Base-by-base conservation (phyloP, 2,329 filamentous ascomycete genomes). In the Talaromyces pinophilus region DNA sequence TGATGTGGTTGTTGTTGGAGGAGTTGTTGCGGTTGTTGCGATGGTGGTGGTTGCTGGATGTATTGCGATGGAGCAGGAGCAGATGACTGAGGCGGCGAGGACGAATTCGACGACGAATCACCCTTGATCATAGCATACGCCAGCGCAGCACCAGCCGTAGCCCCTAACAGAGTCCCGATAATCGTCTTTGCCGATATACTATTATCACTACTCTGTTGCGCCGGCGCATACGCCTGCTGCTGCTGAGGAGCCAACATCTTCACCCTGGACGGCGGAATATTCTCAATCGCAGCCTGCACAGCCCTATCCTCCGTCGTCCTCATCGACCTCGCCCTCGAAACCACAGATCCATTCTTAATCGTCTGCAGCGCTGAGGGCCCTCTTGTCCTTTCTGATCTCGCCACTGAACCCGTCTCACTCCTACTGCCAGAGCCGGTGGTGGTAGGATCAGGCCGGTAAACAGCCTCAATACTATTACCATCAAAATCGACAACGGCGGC, bases 401-500 rank as follows among this genome's bases (percentile, higher is more conserved):
- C 50, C 25, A 54, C 17, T 5, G 50, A 54, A 6, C 50, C 50
- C 7, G 15, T 2, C 7, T 54, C 50, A 33, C 50, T 33, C 2
- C 17, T 54, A 2, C 17, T 1, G 2, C 38, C 3, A 11, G 48
- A 28, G 2, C 5, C n/a, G 13, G 4, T 30, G 19, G 75, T 4
- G 30, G 30, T 71, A 55, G 35, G 61, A 60, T 71, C 72, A 5
- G 78, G 74, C 8, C 83, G 82, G 75, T 88, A 90, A 60, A 93
- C 87, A 35, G 92, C 90, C 74, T 95, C 91, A 75, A 96, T 88
- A 71, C 86, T 90, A 80, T 96, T 96, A 61, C 91, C 91, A 80
- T 96, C 92, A 64, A 92, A 85, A 77, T 96, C 92, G 67, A 88
- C 85, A 48, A 92, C 81, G 6, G 86, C 86, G 59, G 87, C 86